Percentiles rank a stretch among this genome's conserved stretches.
These are phyloP conservation scores for Tuber indicum DNA, from an alignment of 495 filamentous ascomycete genomes.

Conservation along the genomic window DNA sequence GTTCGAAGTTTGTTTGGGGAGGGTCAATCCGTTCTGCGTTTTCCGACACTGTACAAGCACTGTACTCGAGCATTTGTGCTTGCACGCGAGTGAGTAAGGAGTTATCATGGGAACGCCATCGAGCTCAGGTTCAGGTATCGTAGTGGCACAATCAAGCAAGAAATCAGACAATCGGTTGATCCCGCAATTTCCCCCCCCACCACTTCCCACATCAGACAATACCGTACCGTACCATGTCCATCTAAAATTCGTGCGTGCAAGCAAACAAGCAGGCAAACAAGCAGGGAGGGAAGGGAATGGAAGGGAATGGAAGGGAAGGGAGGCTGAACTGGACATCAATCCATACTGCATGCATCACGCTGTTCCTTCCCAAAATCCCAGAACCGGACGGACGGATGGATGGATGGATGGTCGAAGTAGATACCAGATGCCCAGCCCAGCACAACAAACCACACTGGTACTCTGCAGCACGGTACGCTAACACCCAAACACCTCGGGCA, in stretches of 20 bases:
- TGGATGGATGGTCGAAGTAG: background rate
- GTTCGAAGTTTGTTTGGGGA: too few species aligned
- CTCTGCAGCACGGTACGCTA: background rate
- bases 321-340: background rate
- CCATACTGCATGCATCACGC: too few species aligned
- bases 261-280: background rate
- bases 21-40: too few species aligned
- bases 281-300: background rate
- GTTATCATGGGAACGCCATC: too few species aligned
- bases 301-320: too few species aligned
- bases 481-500: background rate
- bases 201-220: background rate
- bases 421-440: background rate
- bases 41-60: too few species aligned
- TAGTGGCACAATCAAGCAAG: background rate
- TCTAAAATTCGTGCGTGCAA: background rate
- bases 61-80: too few species aligned
- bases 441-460: background rate
- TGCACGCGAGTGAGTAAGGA: too few species aligned
- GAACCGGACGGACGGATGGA: background rate
- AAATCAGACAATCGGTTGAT: too few species aligned
- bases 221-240: background rate
- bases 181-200: background rate
- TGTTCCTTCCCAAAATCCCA: background rate
- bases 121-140: too few species aligned